These are phyloP conservation scores for Mentha longifolia DNA, from an alignment of 257 asterid genomes.

Conservation along the genomic window DNA sequence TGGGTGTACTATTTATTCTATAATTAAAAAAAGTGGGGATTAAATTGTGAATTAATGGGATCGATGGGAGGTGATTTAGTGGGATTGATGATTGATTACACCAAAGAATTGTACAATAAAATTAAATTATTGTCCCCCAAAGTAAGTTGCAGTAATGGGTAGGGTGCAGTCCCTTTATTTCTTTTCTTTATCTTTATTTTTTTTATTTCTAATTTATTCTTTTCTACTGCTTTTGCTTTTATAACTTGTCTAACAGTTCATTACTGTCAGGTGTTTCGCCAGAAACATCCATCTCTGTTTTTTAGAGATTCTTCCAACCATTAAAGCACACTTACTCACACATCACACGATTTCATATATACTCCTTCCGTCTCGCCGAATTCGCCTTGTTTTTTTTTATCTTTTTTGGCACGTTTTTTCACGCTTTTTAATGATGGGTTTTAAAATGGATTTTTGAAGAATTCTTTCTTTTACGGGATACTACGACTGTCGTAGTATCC, in stretches of 20 bases:
- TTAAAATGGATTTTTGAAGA: not conserved
- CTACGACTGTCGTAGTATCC: no score
- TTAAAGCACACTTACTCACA: constrained; percentile 28
- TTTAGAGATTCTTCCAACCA: constrained; percentile 42
- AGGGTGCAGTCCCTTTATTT: not conserved
- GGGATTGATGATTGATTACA: constrained; percentile 46
- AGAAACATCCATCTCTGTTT: constrained; percentile 30
- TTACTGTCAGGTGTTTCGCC: constrained; percentile 36
- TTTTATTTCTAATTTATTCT: not conserved
- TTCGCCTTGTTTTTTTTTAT: no score
- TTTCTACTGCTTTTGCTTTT: not conserved
- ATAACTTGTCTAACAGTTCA: constrained; percentile 20
- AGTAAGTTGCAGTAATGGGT: constrained; percentile 26
- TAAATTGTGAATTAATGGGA: not conserved
- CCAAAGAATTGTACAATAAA: constrained; percentile 21
- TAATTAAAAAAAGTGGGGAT: not conserved
- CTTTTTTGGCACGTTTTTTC: no score
- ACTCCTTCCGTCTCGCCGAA: not conserved
- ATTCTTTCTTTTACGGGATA: no score
- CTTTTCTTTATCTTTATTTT: no score
- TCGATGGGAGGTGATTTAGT: constrained; percentile 31
- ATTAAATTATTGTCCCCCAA: constrained; percentile 13
- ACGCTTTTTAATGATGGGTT: not conserved
- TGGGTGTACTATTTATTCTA: not conserved
- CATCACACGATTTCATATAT: not conserved